Conservation (phyloP, 805 yeast genomes). For the Starmerella floricola region DNA sequence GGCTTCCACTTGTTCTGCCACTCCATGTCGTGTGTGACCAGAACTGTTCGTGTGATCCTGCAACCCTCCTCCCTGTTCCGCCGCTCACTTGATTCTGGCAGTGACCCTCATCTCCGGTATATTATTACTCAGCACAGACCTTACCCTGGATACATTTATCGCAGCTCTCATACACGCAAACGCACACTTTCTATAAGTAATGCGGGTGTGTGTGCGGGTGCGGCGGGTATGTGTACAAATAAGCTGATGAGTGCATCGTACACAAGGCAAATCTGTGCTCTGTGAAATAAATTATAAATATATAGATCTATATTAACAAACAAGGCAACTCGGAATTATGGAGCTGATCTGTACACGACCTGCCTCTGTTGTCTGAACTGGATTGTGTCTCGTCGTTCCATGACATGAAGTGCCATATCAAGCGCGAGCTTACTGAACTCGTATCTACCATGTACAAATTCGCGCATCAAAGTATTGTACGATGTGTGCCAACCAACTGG, state of each 20-base stretch:
- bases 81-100: no score
- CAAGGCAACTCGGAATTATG: constrained; percentile 31
- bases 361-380: constrained; percentile 80
- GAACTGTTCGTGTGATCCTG: no score
- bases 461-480: constrained; percentile 67
- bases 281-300: background rate
- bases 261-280: no score
- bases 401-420: constrained; percentile 49
- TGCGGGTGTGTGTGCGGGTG: no score
- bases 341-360: constrained; percentile 64
- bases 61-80: no score
- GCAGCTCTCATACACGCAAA: no score
- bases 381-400: constrained; percentile 80
- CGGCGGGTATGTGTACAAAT: no score
- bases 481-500: constrained; percentile 96
- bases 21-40: constrained; percentile 17
- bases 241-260: no score
- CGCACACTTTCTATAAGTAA: no score
- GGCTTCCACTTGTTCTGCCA: constrained; percentile 32
- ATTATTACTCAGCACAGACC: background rate
- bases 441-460: constrained; percentile 37
- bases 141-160: background rate
- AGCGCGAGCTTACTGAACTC: constrained; percentile 57
- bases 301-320: background rate
- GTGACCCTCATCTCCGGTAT: no score